A percentile compares a stretch with the other conserved stretches of the same genome.
Evolutionary conservation across 169 alveolate genomes (phyloP).

Genomic region (Plasmodium gonderi): DNA sequence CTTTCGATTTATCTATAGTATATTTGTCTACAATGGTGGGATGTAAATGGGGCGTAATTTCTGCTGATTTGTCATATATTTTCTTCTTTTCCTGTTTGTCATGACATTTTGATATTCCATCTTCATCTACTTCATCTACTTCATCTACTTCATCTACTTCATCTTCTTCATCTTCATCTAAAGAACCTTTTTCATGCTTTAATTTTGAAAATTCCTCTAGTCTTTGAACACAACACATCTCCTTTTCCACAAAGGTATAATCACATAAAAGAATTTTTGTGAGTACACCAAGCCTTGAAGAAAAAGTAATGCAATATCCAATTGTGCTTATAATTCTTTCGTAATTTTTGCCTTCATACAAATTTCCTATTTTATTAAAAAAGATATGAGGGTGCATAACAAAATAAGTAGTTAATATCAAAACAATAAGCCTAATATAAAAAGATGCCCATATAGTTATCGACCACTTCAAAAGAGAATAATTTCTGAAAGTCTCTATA

Average conservation of each 20-base stretch:
- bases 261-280: conserved; percentile 39
- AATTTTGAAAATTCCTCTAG: conserved; percentile 44
- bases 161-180: conserved; percentile 5
- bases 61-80: background rate
- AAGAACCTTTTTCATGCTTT: background rate
- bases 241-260: conserved; percentile 63
- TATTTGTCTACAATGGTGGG: background rate
- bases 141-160: too few species aligned
- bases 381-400: conserved; percentile 34
- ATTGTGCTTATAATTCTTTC: conserved; percentile 17
- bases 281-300: conserved; percentile 31
- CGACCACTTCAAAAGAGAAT: conserved; percentile 2
- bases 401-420: conserved; percentile 48
- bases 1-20: conserved; percentile 15
- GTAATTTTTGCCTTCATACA: conserved; percentile 1
- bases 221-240: conserved; percentile 76
- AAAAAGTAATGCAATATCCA: conserved; percentile 51
- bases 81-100: background rate
- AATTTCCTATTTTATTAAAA: background rate
- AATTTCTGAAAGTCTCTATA: conserved; percentile 14
- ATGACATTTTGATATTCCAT: background rate
- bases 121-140: background rate
- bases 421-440: conserved; percentile 17
- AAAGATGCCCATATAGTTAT: conserved; percentile 67
- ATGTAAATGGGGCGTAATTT: background rate